Conservation (phyloP, 352 stramenopile species). For the Nothophytophthora sp. region DNA sequence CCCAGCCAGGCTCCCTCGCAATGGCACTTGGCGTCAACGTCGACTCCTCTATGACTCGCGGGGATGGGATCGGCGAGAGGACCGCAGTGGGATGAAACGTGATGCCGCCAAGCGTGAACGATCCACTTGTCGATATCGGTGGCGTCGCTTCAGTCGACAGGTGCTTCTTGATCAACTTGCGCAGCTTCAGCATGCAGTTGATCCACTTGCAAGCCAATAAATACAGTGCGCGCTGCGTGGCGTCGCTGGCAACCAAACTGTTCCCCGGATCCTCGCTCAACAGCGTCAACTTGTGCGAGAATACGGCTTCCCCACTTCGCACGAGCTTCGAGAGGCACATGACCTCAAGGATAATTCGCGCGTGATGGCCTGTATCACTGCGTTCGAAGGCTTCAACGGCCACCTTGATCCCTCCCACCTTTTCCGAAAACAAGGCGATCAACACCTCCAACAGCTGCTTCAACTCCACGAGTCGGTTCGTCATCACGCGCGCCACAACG, state of each 20-base stretch:
- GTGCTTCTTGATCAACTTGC: constrained; percentile 65
- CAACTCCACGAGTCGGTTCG: constrained; percentile 27
- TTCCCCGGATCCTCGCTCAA: constrained; percentile 31
- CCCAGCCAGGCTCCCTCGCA: constrained; percentile 35
- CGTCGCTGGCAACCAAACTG: constrained; percentile 48
- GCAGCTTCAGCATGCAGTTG: constrained; percentile 69
- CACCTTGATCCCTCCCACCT: constrained; percentile 58
- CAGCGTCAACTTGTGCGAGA: constrained; percentile 38
- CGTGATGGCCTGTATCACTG: constrained; percentile 48
- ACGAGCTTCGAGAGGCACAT: constrained; percentile 59
- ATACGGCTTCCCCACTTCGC: constrained; percentile 35
- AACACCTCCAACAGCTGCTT: constrained; percentile 43
- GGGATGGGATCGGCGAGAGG: constrained; percentile 51
- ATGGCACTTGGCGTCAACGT: constrained; percentile 44
- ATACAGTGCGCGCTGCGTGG: constrained; percentile 59
- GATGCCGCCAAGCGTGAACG: constrained; percentile 49
- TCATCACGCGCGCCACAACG: constrained; percentile 32
- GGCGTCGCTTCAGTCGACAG: constrained; percentile 37
- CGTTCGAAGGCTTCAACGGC: constrained; percentile 66
- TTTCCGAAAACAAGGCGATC: constrained; percentile 56
- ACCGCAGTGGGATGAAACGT: constrained; percentile 53
- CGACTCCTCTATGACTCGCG: constrained; percentile 29
- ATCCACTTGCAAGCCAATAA: constrained; percentile 73
- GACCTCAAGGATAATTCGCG: constrained; percentile 65
- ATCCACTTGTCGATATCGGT: constrained; percentile 33